Conservation (phyloP, 176 grass and related monocot species). For the Triticum dicoccoides region DNA sequence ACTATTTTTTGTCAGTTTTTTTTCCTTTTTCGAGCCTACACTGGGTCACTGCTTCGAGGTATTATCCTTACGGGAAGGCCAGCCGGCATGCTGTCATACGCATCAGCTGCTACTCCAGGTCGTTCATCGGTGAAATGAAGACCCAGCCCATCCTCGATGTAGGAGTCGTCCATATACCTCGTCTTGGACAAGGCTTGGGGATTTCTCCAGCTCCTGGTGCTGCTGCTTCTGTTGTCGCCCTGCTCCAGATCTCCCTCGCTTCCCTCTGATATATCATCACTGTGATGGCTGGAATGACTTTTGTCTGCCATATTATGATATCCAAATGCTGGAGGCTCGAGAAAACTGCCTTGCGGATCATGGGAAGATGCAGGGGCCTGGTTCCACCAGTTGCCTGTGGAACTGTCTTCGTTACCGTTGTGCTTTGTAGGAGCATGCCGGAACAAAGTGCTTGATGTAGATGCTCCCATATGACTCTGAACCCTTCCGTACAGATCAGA, state of each 20-base stretch:
- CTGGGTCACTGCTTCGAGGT: slow-evolving; percentile 92
- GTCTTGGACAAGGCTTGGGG: slow-evolving; percentile 47
- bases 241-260: slow-evolving; percentile 36
- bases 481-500: slow-evolving; percentile 34
- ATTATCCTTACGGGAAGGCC: slow-evolving; percentile 86
- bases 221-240: slow-evolving; percentile 21
- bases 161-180: slow-evolving; percentile 62
- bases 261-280: slow-evolving; percentile 29
- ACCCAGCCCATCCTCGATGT: slow-evolving; percentile 51
- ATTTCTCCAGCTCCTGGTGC: slow-evolving; percentile 13
- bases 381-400: slow-evolving; percentile 50
- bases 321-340: slow-evolving; percentile 57
- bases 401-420: background rate
- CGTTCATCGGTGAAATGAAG: slow-evolving; percentile 67
- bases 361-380: slow-evolving; percentile 17
- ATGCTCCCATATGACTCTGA: slow-evolving; percentile 60
- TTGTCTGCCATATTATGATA: slow-evolving; percentile 11
- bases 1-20: slow-evolving; percentile 12
- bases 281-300: slow-evolving; percentile 36
- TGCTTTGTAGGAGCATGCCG: slow-evolving; percentile 23
- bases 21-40: slow-evolving; percentile 36
- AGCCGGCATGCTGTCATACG: slow-evolving; percentile 19
- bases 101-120: background rate
- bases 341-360: slow-evolving; percentile 52
- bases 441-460: slow-evolving; percentile 70